Base-by-base conservation (phyloP, 139 green algal species). In the Chlamydomonas sp. region DNA sequence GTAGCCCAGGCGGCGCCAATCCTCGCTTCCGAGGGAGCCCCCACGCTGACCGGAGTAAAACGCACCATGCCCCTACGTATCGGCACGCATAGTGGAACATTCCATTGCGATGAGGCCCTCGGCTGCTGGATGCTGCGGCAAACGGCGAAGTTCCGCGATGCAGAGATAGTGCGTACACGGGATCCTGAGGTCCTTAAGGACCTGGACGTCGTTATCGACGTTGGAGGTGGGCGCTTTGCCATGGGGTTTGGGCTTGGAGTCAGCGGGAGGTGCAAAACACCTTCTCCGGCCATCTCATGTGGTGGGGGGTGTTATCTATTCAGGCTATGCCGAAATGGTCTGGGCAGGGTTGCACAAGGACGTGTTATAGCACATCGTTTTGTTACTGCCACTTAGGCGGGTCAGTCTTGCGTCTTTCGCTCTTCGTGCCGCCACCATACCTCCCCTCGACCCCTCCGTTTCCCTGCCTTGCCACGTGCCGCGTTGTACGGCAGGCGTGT, bases 81-180 rank as follows among this genome's bases (percentile, higher is more conserved):
- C n/a, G 96, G 96, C 72, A 99, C 97, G 0, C 98, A 99, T 90
- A 96, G 92, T 64, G 98, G 98, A 31, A 95, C 93, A 1, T 99
- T 99, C 89, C 98, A 99, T 89, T 99, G 97, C 92, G 98, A 99
- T 86, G 98, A 99, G 91, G 98, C 96, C 0, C 90, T 99, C 15
- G 98, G 97, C 1, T 98, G 96, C 92, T 98, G 93, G 91, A 81
- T 99, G 91, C 91, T 99, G 5, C 83, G 90, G 61, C 92, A 95
- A 16, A 97, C 95, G 0, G 8, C 88, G 2, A 8, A 79, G 4
- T 98, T 96, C 79, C 80, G 67, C 17, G 88, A 91, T n/a, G 94
- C 93, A 31, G 84, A 91, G 67, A 93, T 96, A 12, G 91, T 98
- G 66, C 88, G 97, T 16, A 96, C 90, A 1, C 88, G 98, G 9